Base-by-base conservation (phyloP, 257 asterid species). In the Solanum pimpinellifolium region DNA sequence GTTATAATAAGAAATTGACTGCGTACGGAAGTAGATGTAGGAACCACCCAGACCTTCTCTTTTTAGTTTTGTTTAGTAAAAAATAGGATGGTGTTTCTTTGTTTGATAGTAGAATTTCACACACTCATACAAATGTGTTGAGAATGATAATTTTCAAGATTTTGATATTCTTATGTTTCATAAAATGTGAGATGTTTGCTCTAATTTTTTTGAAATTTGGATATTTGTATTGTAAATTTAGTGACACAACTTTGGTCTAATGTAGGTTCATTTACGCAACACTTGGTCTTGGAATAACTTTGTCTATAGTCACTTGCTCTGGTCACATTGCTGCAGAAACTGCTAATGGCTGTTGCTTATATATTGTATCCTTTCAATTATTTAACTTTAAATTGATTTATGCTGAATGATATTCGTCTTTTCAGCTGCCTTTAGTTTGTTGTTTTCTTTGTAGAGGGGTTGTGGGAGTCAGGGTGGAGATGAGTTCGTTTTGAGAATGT, bases 301-400 rank as follows among this genome's bases (percentile, higher is more conserved):
- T 94, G 88, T 91, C 91, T 52, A 47, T 91, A 78, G 89, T 94
- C 88, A 90, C 93, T 2, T 93, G 95, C 89, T 89, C 94, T 3
- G 98, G 98, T 73, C 95, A 94, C 87, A 89, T 92, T 87, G 98
- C 96, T 76, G 96, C 96, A 3, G 95, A 92, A 90, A 93, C 96
- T 87, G 92, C 92, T 52, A 93, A 91, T 75, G 95, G 95, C 27
- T 93, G 95, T 85, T 94, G 94, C 91, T 90, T 94, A 70, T 92
- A 84, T 88, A 86, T 90, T 41, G 98, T 94, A 94, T 94, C 98
- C 98, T 93, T 87, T 14, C 7, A 18, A 35, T 84, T 15, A 60
- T 39, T 70, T 90, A 25, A 37, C 56, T 31, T 49, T 81, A 29
- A 49, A 81, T 31, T 29, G 27, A 81, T 29, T 33, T 27, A 47